Evolutionary conservation across 2,329 filamentous ascomycete species (phyloP).

Genomic region (Pseudocercospora pini-densiflorae): DNA sequence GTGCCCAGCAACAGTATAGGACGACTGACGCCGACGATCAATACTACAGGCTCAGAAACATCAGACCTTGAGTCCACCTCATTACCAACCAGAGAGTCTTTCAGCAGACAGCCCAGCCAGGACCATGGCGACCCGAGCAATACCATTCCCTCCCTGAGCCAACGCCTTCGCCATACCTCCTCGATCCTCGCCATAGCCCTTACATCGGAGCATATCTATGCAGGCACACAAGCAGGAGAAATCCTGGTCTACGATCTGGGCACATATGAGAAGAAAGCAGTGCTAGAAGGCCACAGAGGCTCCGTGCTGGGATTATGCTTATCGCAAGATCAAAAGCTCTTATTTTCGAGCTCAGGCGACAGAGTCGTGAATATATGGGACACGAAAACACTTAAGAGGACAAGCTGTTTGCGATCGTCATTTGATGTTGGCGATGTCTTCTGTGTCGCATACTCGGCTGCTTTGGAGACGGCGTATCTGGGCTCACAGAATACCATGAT

Average conservation of each 20-base stretch:
- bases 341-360: constrained; percentile 93
- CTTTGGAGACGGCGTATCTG: constrained; percentile 81
- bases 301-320: constrained; percentile 86
- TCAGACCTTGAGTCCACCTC: constrained; percentile 3
- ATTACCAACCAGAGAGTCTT: not conserved
- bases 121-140: constrained; percentile 32
- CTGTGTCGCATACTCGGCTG: constrained; percentile 84
- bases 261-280: constrained; percentile 79
- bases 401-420: constrained; percentile 89
- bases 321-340: constrained; percentile 71
- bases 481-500: constrained; percentile 95
- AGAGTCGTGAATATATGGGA: constrained; percentile 95
- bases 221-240: constrained; percentile 90
- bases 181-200: constrained; percentile 83
- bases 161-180: constrained; percentile 76
- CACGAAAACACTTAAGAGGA: constrained; percentile 71
- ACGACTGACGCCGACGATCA: constrained; percentile 22
- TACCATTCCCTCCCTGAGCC: constrained; percentile 65
- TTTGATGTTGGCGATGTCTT: constrained; percentile 97
- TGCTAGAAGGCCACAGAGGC: constrained; percentile 86
- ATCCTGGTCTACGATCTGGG: constrained; percentile 88
- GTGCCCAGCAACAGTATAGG: not conserved
- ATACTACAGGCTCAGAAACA: constrained; percentile 27
- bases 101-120: constrained; percentile 31
- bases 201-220: constrained; percentile 81